Evolutionary conservation across 768 basidiomycete genomes (phyloP).

Genomic region (Hypsizygus marmoreus): DNA sequence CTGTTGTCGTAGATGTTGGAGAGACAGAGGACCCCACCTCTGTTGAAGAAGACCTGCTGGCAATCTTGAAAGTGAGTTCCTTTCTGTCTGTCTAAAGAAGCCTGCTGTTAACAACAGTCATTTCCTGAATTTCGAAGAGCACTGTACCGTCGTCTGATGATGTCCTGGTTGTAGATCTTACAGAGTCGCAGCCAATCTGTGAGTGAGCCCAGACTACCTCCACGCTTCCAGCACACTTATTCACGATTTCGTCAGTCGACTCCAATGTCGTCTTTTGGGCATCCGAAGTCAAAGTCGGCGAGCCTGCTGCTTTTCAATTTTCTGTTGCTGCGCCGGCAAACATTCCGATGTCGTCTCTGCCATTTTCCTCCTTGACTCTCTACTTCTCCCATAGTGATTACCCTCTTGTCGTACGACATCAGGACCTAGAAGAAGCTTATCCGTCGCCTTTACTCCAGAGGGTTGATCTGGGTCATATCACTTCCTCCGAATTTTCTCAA

Average conservation of each 20-base stretch:
- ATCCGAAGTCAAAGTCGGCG: constrained; percentile 57
- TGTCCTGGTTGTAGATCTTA: constrained; percentile 61
- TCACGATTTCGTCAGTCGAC: constrained; percentile 49
- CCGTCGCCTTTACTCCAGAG: constrained; percentile 34
- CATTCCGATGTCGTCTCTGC: constrained; percentile 54
- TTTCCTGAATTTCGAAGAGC: constrained; percentile 45
- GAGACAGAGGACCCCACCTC: constrained; percentile 49
- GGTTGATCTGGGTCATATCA: constrained; percentile 49
- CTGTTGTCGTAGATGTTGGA: constrained; percentile 28
- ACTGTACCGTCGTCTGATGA: constrained; percentile 66
- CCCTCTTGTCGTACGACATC: constrained; percentile 56
- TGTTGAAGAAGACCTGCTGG: constrained; percentile 72
- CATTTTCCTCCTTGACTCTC: constrained; percentile 62
- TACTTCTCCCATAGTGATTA: constrained; percentile 50
- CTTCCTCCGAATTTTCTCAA: constrained; percentile 16
- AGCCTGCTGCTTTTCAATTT: constrained; percentile 75
- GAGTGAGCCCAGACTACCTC: no score
- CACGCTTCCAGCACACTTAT: constrained; percentile 6
- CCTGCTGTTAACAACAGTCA: neutral
- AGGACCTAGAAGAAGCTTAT: constrained; percentile 15
- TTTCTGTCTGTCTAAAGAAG: neutral
- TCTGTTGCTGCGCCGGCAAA: constrained; percentile 53
- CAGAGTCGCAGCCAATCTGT: constrained; percentile 67
- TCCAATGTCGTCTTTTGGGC: constrained; percentile 74
- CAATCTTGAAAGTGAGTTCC: constrained; percentile 63